Evolutionary conservation across 2,329 filamentous ascomycete species (phyloP), one percentile per base, ranked within the genome.

Genomic region (Calycina herbarum): DNA sequence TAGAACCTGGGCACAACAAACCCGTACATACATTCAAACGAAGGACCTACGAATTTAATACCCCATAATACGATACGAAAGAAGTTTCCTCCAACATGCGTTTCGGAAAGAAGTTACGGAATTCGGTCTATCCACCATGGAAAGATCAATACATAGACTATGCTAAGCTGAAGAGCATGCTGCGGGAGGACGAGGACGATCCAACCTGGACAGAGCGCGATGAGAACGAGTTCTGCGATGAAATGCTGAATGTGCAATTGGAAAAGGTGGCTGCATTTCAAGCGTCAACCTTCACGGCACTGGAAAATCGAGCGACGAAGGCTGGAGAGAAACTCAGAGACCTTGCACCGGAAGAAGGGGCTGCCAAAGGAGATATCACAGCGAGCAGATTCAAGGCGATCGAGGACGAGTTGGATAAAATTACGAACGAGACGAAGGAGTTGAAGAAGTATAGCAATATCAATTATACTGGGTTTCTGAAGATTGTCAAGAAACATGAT

Each of bases 401-500:
- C 48, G 84, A 95, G 75, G 78, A 82, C 59, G 93, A 97, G 80
- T 85, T 98, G 64, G 94, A 98, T 78, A 80, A 81, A 63, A 95
- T 98, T 78, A 95, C 92, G 40, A 92, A 92, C 76, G 93, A 97
- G 79, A 89, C 96, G 75, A 94, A 90, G 77, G 92, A 96, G 82
- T 85, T 99, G 72, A 95, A 97, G 80, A 95, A 92, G 78, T 99
- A 95, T 80, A 95, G 93, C 78, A 91, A 90, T 70, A 89, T 97
- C 81, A 99, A 99, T 81, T 99, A 97, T 79, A 97, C 95, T 5
- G 95, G 93, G 59, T 97, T 98, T 79, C 85, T 97, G 76, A 99
- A 99, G 83, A 96, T 96, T 59, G 93, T 93, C 64, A 99, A 99
- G 87, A 99, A 99, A 81, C 95, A 99, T 79, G 95, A 99, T 79